Conservation (phyloP, 2,329 filamentous ascomycete genomes). For the Cryphonectria radicalis region DNA sequence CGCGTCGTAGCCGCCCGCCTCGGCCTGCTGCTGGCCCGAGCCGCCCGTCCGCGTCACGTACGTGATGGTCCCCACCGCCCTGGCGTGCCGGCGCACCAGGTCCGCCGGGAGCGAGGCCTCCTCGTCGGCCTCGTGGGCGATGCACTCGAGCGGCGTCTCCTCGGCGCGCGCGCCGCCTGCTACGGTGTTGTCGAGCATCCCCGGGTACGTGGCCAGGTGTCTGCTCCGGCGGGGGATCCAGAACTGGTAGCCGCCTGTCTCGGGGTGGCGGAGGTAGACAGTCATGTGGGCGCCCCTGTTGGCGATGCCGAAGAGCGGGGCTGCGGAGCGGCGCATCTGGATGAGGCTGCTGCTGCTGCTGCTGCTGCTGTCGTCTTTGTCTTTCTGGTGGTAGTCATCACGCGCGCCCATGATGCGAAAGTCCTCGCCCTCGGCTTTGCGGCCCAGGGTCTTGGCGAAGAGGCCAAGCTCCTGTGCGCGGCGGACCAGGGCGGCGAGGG, state of each 20-base stretch:
- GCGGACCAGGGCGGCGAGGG: constrained; percentile 47
- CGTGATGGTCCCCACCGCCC: constrained; percentile 63
- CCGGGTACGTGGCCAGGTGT: constrained; percentile 70
- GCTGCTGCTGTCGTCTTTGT: constrained; percentile 3
- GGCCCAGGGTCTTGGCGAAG: constrained; percentile 42
- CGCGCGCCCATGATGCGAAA: constrained; percentile 39
- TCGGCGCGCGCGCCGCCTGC: constrained; percentile 71
- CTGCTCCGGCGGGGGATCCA: constrained; percentile 70
- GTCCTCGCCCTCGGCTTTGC: constrained; percentile 40
- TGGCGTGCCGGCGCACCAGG: constrained; percentile 56
- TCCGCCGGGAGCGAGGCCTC: constrained; percentile 69
- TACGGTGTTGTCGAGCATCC: constrained; percentile 75
- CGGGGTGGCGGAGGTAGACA: constrained; percentile 55
- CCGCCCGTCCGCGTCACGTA: constrained; percentile 71
- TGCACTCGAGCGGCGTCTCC: constrained; percentile 65
- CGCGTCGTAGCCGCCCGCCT: constrained; percentile 60
- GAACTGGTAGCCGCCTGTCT: constrained; percentile 48
- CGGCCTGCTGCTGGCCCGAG: constrained; percentile 53
- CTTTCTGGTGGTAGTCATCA: constrained; percentile 11
- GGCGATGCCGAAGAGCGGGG: constrained; percentile 64
- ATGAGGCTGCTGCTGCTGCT: constrained; percentile 29
- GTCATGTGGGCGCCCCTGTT: constrained; percentile 67
- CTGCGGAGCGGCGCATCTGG: constrained; percentile 49
- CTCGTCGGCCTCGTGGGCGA: constrained; percentile 71
- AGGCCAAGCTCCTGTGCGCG: constrained; percentile 41